These are phyloP conservation scores for Actinidia polygama DNA, from an alignment of 179 eudicot species.

Conservation along the genomic window DNA sequence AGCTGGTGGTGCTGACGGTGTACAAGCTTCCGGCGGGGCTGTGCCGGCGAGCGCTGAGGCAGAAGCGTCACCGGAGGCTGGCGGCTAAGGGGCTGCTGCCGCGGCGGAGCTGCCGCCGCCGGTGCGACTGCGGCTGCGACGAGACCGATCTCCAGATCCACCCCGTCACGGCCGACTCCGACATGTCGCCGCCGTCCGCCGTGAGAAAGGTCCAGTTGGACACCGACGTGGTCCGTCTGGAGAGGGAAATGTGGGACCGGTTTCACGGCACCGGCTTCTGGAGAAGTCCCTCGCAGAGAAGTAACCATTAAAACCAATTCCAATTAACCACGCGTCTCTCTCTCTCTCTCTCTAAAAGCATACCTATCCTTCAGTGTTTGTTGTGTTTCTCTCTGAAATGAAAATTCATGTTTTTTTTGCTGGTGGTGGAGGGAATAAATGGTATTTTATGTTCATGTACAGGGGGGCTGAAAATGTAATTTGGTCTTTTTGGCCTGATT, in stretches of 20 bases:
- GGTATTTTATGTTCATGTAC: no score
- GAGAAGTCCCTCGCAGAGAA: constrained; percentile 46
- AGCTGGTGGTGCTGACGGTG: constrained; percentile 40
- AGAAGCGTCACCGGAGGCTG: constrained; percentile 37
- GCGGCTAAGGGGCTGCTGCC: constrained; percentile 30
- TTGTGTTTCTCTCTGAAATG: background rate
- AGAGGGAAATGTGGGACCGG: constrained; percentile 52
- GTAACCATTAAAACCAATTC: background rate
- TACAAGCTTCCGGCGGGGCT: constrained; percentile 51
- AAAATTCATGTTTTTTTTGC: background rate
- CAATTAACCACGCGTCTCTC: background rate
- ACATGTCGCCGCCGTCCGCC: background rate
- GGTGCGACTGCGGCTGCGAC: constrained; percentile 26
- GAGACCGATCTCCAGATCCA: constrained; percentile 26
- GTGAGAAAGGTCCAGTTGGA: background rate
- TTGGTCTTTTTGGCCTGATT: background rate
- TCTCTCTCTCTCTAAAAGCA: no score
- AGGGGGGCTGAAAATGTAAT: no score
- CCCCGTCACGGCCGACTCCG: background rate
- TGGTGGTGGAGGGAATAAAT: background rate
- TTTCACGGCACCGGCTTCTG: constrained; percentile 48
- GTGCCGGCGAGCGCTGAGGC: constrained; percentile 37
- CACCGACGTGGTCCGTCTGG: constrained; percentile 30
- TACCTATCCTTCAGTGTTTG: no score
- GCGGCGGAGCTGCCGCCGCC: background rate